phyloP scores from a whole-genome alignment of 2,329 filamentous ascomycete genomes.

The Diaporthe caulivora region DNA sequence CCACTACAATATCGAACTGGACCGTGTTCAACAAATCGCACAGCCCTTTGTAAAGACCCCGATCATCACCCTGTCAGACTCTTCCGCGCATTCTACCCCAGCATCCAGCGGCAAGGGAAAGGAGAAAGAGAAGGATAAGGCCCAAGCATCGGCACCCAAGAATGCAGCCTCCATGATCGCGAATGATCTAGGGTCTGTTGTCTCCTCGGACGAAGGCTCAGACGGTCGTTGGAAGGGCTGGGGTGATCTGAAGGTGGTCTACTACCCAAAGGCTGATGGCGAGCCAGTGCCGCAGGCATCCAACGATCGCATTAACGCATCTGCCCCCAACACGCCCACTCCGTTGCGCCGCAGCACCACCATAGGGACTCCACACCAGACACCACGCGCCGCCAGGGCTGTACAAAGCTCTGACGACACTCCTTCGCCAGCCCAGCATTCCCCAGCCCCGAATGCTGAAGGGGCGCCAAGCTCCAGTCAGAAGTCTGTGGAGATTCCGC shows the following conservation, averaged over 20 bases:
- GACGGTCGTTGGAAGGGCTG: constrained; percentile 78
- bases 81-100: constrained; percentile 64
- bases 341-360: constrained; percentile 79
- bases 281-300: constrained; percentile 38
- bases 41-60: constrained; percentile 83
- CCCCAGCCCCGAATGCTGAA: constrained; percentile 55
- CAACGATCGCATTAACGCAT: constrained; percentile 50
- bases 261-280: constrained; percentile 70
- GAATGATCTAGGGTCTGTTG: constrained; percentile 85
- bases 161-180: constrained; percentile 75
- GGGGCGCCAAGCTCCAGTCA: constrained; percentile 59
- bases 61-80: constrained; percentile 63
- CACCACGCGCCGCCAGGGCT: constrained; percentile 53
- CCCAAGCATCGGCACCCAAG: constrained; percentile 54
- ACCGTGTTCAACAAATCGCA: constrained; percentile 87
- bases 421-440: constrained; percentile 63
- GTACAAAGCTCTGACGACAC: constrained; percentile 53
- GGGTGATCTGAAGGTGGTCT: constrained; percentile 83
- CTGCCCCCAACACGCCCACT: constrained; percentile 78
- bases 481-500: constrained; percentile 74
- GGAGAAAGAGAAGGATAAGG: constrained; percentile 88
- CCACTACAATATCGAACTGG: constrained; percentile 84
- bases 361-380: constrained; percentile 57
- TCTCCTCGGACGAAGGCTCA: constrained; percentile 65
- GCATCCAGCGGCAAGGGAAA: constrained; percentile 78